Percentiles rank a stretch among this genome's conserved stretches.
Evolutionary conservation across 2,329 filamentous ascomycete genomes (phyloP).

Genomic region (Apiospora malaysiana): DNA sequence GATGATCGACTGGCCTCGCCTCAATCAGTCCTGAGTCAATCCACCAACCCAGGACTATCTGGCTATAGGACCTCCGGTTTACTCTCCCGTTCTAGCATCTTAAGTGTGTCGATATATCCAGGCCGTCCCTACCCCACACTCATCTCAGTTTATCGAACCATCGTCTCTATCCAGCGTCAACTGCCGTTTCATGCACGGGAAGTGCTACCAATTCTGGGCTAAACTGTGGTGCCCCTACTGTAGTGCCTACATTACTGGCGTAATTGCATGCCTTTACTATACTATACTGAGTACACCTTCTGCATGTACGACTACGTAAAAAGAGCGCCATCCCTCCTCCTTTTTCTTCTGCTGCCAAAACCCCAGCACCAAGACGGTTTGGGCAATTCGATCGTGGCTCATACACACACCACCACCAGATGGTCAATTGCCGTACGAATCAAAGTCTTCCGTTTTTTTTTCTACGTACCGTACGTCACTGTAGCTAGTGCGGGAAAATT

Average conservation of each 20-base stretch:
- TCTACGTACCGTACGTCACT: background rate
- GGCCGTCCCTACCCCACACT: constrained; percentile 10
- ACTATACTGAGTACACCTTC: background rate
- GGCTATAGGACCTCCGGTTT: constrained; percentile 10
- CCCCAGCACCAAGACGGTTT: constrained; percentile 8
- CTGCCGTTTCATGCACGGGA: constrained; percentile 17
- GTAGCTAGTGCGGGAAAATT: constrained; percentile 2
- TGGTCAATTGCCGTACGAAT: background rate
- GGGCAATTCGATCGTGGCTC: background rate
- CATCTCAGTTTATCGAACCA: constrained; percentile 18
- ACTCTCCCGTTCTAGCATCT: constrained; percentile 14
- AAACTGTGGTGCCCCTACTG: background rate
- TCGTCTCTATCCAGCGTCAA: constrained; percentile 12
- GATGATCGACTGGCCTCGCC: background rate
- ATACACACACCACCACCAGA: background rate
- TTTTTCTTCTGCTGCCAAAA: background rate
- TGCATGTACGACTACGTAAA: background rate
- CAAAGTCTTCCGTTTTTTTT: no score
- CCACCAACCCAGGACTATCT: background rate
- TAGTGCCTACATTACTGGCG: background rate
- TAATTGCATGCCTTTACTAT: background rate
- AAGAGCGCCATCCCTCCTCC: background rate
- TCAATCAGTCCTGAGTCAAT: constrained; percentile 14
- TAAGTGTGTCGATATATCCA: background rate
- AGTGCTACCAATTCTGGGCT: background rate